Conservation (phyloP, 805 yeast genomes). For the Starmerella roubikii region DNA sequence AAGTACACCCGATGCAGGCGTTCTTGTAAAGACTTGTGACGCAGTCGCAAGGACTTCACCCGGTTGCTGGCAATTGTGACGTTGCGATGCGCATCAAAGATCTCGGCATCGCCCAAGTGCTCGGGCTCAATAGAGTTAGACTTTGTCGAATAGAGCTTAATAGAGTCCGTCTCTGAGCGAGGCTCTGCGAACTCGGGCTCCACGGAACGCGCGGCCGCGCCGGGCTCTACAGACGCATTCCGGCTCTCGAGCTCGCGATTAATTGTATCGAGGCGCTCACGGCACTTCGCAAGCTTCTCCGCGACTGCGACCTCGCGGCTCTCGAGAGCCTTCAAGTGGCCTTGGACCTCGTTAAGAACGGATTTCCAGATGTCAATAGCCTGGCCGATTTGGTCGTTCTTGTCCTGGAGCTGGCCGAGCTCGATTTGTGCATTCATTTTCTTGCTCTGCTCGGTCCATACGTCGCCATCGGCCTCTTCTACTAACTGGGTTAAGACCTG, state of each 20-base stretch:
- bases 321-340: background rate
- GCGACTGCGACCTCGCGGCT: background rate
- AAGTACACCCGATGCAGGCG: constrained; percentile 61
- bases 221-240: background rate
- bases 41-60: constrained; percentile 9
- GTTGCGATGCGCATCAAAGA: constrained; percentile 6
- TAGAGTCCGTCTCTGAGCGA: background rate
- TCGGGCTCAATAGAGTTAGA: too few relatives aligned
- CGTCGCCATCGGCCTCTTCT: constrained; percentile 38
- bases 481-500: constrained; percentile 57
- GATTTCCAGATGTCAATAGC: constrained; percentile 38
- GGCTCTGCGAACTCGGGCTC: background rate
- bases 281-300: background rate
- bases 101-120: constrained; percentile 1
- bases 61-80: constrained; percentile 8
- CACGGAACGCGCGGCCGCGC: background rate
- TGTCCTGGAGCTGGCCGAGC: constrained; percentile 59
- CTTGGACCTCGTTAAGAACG: background rate
- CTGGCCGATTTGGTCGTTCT: constrained; percentile 34
- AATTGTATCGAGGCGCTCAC: too few relatives aligned
- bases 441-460: constrained; percentile 8
- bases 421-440: constrained; percentile 33
- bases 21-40: constrained; percentile 14
- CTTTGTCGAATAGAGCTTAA: background rate
- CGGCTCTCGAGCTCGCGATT: background rate